Evolutionary conservation across 2,329 filamentous ascomycete species (phyloP).

Genomic region (Verticillium tricorpus): DNA sequence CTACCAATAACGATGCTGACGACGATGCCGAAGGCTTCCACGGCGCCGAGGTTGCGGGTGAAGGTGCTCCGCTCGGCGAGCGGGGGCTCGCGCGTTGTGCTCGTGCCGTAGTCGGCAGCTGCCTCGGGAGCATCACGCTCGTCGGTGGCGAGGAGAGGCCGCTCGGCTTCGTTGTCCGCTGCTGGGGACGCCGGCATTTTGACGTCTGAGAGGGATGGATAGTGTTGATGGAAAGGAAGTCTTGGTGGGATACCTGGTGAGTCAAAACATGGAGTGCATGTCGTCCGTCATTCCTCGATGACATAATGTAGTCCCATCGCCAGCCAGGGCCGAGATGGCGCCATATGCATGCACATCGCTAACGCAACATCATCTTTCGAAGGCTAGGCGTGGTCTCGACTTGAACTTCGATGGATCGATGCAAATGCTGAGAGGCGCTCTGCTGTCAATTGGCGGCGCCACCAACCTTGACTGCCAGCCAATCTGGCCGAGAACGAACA

Average conservation of each 20-base stretch:
- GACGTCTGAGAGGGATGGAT: not conserved
- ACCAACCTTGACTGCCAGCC: no score
- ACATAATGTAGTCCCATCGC: not conserved
- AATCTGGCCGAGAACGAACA: no score
- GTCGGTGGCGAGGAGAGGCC: constrained; percentile 2
- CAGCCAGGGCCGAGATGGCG: constrained; percentile 8
- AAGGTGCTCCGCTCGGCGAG: constrained; percentile 24
- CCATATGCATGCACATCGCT: constrained; percentile 1
- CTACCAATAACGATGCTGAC: constrained; percentile 61
- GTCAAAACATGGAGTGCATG: not conserved
- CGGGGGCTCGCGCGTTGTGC: not conserved
- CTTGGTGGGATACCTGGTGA: not conserved
- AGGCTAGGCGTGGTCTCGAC: no score
- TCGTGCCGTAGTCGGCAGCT: not conserved
- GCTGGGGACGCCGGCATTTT: constrained; percentile 6
- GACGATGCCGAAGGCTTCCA: constrained; percentile 54
- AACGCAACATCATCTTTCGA: not conserved
- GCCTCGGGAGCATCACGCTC: not conserved
- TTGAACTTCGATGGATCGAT: no score
- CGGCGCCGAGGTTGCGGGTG: constrained; percentile 37
- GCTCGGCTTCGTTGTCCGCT: constrained; percentile 8
- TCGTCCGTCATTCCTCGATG: not conserved
- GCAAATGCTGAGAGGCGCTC: no score
- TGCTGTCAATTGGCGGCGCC: no score
- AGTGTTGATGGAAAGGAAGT: not conserved